These are phyloP conservation scores for Cornus suecica DNA, from an alignment of 148 eudicot genomes.

Conservation along the genomic window DNA sequence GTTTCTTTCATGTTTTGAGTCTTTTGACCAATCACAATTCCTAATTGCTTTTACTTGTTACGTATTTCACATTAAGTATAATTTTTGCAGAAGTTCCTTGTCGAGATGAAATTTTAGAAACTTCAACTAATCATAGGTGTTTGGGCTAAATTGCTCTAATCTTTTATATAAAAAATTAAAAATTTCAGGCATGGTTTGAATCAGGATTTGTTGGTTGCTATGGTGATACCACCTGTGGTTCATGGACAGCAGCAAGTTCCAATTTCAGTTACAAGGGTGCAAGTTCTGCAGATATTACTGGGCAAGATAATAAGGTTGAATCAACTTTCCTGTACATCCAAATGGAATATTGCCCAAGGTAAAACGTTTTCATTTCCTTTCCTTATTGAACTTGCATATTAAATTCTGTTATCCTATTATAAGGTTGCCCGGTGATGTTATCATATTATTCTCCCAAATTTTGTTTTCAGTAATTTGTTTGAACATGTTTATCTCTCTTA, in stretches of 20 bases:
- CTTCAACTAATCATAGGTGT: neutral
- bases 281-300: constrained; percentile 48
- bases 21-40: neutral
- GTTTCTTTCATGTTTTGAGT: neutral
- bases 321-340: constrained; percentile 91
- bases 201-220: constrained; percentile 53
- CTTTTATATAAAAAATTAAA: constrained; percentile 7
- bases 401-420: neutral
- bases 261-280: constrained; percentile 53
- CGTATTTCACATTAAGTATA: neutral
- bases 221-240: constrained; percentile 59
- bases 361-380: constrained; percentile 14
- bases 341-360: constrained; percentile 99
- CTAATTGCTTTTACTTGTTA: neutral
- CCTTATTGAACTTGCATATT: neutral
- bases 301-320: constrained; percentile 49
- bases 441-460: no score
- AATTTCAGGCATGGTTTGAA: constrained; percentile 94
- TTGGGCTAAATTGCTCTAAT: constrained; percentile 1
- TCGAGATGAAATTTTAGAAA: neutral
- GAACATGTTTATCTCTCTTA: no score
- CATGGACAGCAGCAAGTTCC: constrained; percentile 59
- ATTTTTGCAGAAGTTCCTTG: no score
- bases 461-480: no score
- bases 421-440: no score